Base-by-base conservation (phyloP, 352 stramenopile genomes). In the Bremia lactucae region DNA sequence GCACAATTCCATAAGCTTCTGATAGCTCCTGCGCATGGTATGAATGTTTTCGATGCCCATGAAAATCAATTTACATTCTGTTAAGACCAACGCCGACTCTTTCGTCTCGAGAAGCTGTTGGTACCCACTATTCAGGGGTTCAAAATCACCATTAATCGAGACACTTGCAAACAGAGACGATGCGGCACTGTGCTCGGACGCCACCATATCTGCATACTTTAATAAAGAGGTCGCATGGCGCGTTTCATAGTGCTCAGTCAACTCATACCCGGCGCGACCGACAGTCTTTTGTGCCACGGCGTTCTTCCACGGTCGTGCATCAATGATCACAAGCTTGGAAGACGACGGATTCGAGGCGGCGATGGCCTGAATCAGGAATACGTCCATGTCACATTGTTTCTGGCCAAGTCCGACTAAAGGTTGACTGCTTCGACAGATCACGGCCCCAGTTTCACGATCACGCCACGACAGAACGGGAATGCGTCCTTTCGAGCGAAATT, bases 41-140 rank as follows among this genome's bases (percentile, higher is more conserved):
- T 96, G 87, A 42, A 97, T 96, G 59, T 96, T 96, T 23, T 90
- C 77, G 23, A 96, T 95, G 15, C 82, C 79, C 65, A 95, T 90
- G 31, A 94, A 96, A 25, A 88, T 73, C 11, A 96, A 42, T 25
- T 77, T 86, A 36, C 80, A 91, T 46, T 88, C 77, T 4, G 74
- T 89, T 13, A 87, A 49, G 18, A 87, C 74, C 1, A 85, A 42
- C 6, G 73, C 72, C 6, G 68, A 62, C 16, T 68, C 62, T 25
- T 65, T 69, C 25, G 62, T 43, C 31, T 77, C 68, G 13, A 71
- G n/a, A 19, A 65, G 24, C 18, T 74, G 55, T 15, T 39, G 31
- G n/a, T 20, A 36, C 2, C 48, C 60, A 29, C 36, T 38, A 39
- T 28, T 39, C 0, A 19, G 38, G 3, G 18, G 23, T 15, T 42